Base-by-base conservation (phyloP, 2,329 filamentous ascomycete species). In the Alternaria panax region DNA sequence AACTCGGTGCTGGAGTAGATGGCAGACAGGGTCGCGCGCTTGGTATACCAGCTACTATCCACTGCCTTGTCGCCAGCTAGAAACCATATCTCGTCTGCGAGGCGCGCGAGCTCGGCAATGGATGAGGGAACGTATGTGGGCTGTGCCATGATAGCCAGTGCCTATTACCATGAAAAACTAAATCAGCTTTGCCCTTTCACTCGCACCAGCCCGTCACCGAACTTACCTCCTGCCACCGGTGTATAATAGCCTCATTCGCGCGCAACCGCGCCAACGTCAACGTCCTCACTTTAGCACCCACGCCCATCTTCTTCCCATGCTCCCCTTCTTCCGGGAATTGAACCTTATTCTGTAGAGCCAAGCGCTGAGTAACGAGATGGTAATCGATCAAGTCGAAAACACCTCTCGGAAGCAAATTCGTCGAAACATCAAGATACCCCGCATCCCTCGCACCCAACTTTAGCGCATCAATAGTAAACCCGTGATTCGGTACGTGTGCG, bases 1-100 rank as follows among this genome's bases (percentile, higher is more conserved):
- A 97, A 82, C 80, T 99, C 95, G 56, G 90, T 78, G 5, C 80
- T 78, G 1, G 92, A 92, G 73, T 91, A 92, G n/a, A 91, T 83
- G 2, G 84, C 84, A 0, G 86, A 84, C 24, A 92, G 76, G 0
- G 83, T 85, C 8, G 87, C 83, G 4, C 89, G 84, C 75, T 90
- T 90, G 2, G 88, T 88, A 70, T 99, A 99, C 95, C 95, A 99
- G 5, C 88, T 89, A 4, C 87, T 86, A 78, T 98, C 93, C 60
- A 97, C 91, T 22, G 89, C 86, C 22, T 81, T 83, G 78, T 98
- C 95, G 51, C 92, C 92, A 0, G 94, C 87, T 4, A 97, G 86
- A 72, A 91, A 93, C 85, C 91, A 92, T 51, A 99, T 96, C 78
- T 99, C 95, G 76, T 97, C 94, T n/a, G 90, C 86, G 5, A 99